Percentiles rank a stretch among this genome's conserved stretches.
These are phyloP conservation scores for Amaranthus palmeri DNA, from an alignment of 148 eudicot species.

Conservation along the genomic window DNA sequence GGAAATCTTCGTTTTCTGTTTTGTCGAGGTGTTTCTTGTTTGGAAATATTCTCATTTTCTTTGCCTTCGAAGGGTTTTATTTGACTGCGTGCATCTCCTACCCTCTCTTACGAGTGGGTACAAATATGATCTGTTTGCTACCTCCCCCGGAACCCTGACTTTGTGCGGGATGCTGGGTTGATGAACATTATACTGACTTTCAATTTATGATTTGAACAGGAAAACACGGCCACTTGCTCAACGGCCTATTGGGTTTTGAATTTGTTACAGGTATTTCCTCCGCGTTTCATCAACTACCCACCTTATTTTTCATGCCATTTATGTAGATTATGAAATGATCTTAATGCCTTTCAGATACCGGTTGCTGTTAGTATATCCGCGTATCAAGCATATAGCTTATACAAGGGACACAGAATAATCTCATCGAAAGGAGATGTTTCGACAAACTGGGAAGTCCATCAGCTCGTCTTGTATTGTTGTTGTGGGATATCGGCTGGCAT, in stretches of 20 bases:
- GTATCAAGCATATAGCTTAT: slow-evolving; percentile 64
- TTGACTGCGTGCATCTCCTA: too few species aligned
- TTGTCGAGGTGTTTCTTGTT: too few species aligned
- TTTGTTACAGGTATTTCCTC: slow-evolving; percentile 58
- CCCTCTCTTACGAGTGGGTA: too few species aligned
- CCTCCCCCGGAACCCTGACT: not conserved
- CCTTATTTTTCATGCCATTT: not conserved
- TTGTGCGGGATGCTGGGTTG: not conserved
- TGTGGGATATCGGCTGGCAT: slow-evolving; percentile 71
- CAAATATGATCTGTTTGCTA: too few species aligned
- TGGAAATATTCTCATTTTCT: too few species aligned
- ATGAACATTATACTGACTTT: slow-evolving; percentile 3
- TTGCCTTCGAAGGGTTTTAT: too few species aligned
- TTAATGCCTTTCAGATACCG: slow-evolving; percentile 49
- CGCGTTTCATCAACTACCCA: too few species aligned
- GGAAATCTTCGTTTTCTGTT: too few species aligned
- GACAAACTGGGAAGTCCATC: slow-evolving; percentile 43
- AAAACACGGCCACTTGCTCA: slow-evolving; percentile 55
- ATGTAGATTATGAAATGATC: not conserved
- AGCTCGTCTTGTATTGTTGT: slow-evolving; percentile 48
- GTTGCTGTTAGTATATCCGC: slow-evolving; percentile 59
- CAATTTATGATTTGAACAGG: slow-evolving; percentile 36
- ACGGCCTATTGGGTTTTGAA: slow-evolving; percentile 65
- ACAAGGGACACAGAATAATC: slow-evolving; percentile 64
- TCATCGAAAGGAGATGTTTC: slow-evolving; percentile 53